Evolutionary conservation across 441 rosid species (phyloP).

Genomic region (Erodium moschatum): DNA sequence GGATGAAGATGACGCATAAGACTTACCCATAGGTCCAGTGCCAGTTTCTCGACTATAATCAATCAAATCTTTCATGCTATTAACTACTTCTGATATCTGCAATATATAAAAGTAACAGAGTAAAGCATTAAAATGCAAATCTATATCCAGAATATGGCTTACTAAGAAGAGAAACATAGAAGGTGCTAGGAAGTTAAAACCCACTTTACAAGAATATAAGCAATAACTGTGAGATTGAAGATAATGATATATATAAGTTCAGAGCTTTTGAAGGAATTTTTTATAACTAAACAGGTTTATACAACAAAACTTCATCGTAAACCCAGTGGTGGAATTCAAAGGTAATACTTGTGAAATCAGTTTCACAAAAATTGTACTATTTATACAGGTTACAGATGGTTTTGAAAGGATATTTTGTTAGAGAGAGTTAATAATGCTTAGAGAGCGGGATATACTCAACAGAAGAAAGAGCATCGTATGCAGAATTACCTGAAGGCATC

Average conservation of each 20-base stretch:
- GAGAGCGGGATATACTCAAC: background rate
- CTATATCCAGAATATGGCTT: background rate
- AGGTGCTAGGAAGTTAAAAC: background rate
- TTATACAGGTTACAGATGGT: background rate
- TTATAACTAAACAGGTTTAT: background rate
- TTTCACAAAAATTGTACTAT: background rate
- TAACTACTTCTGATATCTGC: slow-evolving; percentile 98
- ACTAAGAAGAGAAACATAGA: background rate
- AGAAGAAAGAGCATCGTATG: background rate
- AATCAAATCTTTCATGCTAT: slow-evolving; percentile 97
- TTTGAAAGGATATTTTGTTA: background rate
- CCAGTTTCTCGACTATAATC: slow-evolving; percentile 84
- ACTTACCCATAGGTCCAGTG: slow-evolving; percentile 92
- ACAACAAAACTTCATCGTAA: background rate
- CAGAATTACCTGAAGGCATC: slow-evolving; percentile 82
- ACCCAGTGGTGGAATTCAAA: background rate
- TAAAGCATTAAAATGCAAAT: background rate
- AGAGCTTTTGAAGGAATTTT: background rate
- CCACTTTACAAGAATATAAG: background rate
- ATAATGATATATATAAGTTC: background rate
- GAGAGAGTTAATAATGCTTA: background rate
- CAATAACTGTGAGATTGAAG: background rate
- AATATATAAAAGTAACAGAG: slow-evolving; percentile 16
- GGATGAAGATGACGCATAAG: background rate
- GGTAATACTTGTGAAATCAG: background rate